Conservation (phyloP, 352 stramenopile genomes). For the Pythium phragmiticola region DNA sequence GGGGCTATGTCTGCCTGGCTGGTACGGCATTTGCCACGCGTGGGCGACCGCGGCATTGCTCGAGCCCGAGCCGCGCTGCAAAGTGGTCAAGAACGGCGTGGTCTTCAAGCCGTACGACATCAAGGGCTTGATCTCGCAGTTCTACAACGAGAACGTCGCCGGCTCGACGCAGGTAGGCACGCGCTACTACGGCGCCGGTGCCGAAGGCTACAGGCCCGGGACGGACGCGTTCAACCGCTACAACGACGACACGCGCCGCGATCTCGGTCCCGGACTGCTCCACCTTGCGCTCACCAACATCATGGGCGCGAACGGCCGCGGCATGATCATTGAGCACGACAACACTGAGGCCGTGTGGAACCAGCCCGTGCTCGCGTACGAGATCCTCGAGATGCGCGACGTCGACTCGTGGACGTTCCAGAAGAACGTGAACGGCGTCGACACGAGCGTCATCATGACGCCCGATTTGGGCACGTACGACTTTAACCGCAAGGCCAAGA, state of each 20-base stretch:
- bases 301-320: constrained; percentile 10
- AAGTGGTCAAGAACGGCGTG: constrained; percentile 26
- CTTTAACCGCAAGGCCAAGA: constrained; percentile 60
- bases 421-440: constrained; percentile 13
- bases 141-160: constrained; percentile 21
- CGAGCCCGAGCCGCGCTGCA: constrained; percentile 24
- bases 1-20: constrained; percentile 18
- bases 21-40: constrained; percentile 27
- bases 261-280: constrained; percentile 25
- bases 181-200: constrained; percentile 14
- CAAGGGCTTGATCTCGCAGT: constrained; percentile 36
- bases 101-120: constrained; percentile 32
- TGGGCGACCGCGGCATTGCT: constrained; percentile 24
- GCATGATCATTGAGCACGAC: constrained; percentile 26
- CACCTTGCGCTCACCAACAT: constrained; percentile 29
- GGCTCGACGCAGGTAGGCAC: constrained; percentile 17
- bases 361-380: constrained; percentile 24
- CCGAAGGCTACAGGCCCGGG: constrained; percentile 1
- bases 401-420: constrained; percentile 12
- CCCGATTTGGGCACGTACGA: constrained; percentile 34
- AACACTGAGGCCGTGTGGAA: constrained; percentile 26
- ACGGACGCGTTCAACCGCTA: constrained; percentile 20
- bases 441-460: constrained; percentile 2
- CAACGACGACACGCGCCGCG: constrained; percentile 16
- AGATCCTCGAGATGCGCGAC: constrained; percentile 12